Evolutionary conservation across 805 yeast species (phyloP).

Genomic region (Hanseniaspora mollemarum): DNA sequence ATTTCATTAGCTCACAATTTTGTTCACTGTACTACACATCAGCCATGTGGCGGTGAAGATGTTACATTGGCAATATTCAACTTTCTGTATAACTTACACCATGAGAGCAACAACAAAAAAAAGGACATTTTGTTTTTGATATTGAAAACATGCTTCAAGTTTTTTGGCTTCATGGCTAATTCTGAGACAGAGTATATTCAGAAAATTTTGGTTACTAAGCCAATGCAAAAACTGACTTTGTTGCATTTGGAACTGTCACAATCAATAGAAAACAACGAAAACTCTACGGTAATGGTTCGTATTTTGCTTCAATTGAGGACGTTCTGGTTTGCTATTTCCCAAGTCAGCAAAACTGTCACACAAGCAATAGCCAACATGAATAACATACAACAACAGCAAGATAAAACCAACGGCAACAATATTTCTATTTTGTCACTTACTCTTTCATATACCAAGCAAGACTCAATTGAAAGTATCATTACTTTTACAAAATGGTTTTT

Average conservation of each 20-base stretch:
- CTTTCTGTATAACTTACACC: conserved; percentile 5
- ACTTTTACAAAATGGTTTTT: conserved; percentile 81
- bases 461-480: conserved; percentile 49
- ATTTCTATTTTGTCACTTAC: conserved; percentile 32
- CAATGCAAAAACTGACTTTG: conserved; percentile 29
- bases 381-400: conserved; percentile 29
- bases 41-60: conserved; percentile 30
- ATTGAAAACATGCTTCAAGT: conserved; percentile 22
- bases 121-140: conserved; percentile 13
- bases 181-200: conserved; percentile 30
- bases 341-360: conserved; percentile 48
- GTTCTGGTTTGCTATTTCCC: conserved; percentile 62
- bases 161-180: conserved; percentile 29
- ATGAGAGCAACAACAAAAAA: conserved; percentile 7
- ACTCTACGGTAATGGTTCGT: conserved; percentile 8
- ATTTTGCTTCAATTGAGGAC: conserved; percentile 52
- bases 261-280: conserved; percentile 3
- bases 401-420: conserved; percentile 39
- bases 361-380: conserved; percentile 52
- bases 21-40: conserved; percentile 27
- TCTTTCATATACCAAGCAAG: conserved; percentile 44
- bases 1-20: conserved; percentile 30
- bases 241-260: conserved; percentile 28
- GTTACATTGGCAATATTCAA: conserved; percentile 28
- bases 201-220: conserved; percentile 29